Evolutionary conservation across 129 eudicot genomes (phyloP).

Genomic region (Chrysanthemum lavandulifolium): DNA sequence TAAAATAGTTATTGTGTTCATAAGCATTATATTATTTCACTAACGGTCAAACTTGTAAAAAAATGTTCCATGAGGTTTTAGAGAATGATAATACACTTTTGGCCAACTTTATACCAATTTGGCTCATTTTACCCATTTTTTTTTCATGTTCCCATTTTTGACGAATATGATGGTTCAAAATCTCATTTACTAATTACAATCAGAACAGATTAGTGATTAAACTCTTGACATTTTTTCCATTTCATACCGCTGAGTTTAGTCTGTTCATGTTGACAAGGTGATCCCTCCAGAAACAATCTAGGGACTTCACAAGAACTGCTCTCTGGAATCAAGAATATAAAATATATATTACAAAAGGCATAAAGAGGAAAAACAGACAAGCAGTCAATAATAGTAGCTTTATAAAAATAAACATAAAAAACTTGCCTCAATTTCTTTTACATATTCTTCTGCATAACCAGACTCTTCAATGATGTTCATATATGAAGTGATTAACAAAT

Average conservation of each 20-base stretch:
- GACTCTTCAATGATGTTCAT: slow-evolving; percentile 68
- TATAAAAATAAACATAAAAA: neutral
- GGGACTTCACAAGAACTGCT: slow-evolving; percentile 77
- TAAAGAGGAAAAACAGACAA: neutral
- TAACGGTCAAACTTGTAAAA: no score
- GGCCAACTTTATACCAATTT: no score
- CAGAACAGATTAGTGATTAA: neutral
- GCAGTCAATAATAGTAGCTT: neutral
- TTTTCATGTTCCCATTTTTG: no score
- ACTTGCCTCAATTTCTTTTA: slow-evolving; percentile 83
- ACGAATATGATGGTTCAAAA: neutral
- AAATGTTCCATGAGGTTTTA: no score
- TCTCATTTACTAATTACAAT: neutral
- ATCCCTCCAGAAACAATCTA: slow-evolving; percentile 97
- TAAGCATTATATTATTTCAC: no score
- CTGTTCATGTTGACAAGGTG: slow-evolving; percentile 98
- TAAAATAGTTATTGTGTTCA: no score
- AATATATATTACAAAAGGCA: neutral
- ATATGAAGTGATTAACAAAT: slow-evolving; percentile 80
- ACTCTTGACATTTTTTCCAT: neutral
- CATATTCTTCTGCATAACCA: slow-evolving; percentile 64
- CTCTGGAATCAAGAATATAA: slow-evolving; percentile 50
- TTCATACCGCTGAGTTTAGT: slow-evolving; percentile 82
- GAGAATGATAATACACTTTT: no score
- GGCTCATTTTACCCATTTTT: no score